Base-by-base conservation (phyloP, 768 basidiomycete genomes). In the Russula griseocarnosa region DNA sequence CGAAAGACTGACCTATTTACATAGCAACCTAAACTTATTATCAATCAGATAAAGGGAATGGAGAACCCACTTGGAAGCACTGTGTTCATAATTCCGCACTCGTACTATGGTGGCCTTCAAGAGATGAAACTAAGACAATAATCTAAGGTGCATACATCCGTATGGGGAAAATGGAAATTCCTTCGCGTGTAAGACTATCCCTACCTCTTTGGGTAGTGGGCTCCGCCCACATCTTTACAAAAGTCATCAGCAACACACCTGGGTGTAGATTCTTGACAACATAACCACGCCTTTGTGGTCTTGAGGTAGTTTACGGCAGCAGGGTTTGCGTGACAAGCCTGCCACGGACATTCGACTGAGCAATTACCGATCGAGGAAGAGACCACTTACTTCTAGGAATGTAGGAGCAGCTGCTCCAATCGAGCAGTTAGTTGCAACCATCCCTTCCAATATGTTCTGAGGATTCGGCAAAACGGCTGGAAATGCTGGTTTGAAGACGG, bases 401-500 rank as follows among this genome's bases (percentile, higher is more conserved):
- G 70, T 61, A 0, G 76, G 76, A 5, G 75, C 74, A 55, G 68
- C 71, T 34, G 66, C 69, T 7, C 71, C 65, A n/a, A 74, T 58
- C 2, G 71, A 64, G 36, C 69, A 66, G 0, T 68, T 60, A 0
- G 72, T 69, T 5, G 66, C 69, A 1, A 71, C 60, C 28, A 71
- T 68, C 10, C 67, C 70, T 20, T 70, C 66, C 18, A 75, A 67
- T 26, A 75, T 69, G 16, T 68, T 71, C 20, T 72, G 71, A 1
- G 76, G 70, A 30, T 73, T 76, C 18, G 75, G 72, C 1, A 70
- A 36, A 9, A 69, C 50, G 5, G 73, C 69, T 5, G 74, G 75
- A 20, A 60, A 56, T 14, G 62, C 58, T 1, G 76, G 76, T 53
- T 70, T 70, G 56, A 75, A 74, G 14, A 72, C 69, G 2, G 69